phyloP scores from a whole-genome alignment of 2,329 filamentous ascomycete genomes.

The Aureobasidium uvarum region DNA sequence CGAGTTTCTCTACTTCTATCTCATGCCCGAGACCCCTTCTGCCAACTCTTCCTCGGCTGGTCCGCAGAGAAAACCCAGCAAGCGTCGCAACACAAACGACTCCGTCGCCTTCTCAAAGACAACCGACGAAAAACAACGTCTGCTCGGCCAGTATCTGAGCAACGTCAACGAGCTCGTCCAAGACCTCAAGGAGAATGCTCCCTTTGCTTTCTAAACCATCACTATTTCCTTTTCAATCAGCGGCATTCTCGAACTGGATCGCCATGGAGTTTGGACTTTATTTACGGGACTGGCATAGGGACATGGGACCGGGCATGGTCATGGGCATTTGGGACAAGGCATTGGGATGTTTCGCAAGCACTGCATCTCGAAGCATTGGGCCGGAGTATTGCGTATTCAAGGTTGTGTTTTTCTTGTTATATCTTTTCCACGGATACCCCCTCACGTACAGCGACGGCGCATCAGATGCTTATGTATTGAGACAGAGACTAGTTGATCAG shows the following conservation, averaged over 20 bases:
- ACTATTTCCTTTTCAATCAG: neutral
- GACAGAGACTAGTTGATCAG: neutral
- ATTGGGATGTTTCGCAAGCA: neutral
- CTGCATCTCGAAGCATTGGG: conserved; percentile 20
- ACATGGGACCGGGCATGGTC: neutral
- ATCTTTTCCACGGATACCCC: conserved; percentile 14
- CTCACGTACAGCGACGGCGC: conserved; percentile 12
- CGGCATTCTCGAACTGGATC: neutral
- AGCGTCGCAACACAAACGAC: conserved; percentile 28
- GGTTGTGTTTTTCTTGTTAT: conserved; percentile 18
- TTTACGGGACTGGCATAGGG: neutral
- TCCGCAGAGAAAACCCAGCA: conserved; percentile 33
- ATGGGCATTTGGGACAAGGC: neutral
- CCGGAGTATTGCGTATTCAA: conserved; percentile 13
- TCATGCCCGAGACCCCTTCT: conserved; percentile 76
- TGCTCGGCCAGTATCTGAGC: conserved; percentile 73
- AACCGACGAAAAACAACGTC: conserved; percentile 76
- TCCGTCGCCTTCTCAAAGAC: conserved; percentile 51
- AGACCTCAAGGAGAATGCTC: conserved; percentile 72
- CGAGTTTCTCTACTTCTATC: conserved; percentile 97
- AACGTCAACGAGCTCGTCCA: conserved; percentile 83
- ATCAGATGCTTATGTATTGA: neutral
- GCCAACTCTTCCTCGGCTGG: conserved; percentile 39
- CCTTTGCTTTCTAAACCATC: conserved; percentile 53
- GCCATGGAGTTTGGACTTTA: conserved; percentile 21